Evolutionary conservation across 75 land plant genomes (phyloP).

Genomic region (Picea sitchensis): DNA sequence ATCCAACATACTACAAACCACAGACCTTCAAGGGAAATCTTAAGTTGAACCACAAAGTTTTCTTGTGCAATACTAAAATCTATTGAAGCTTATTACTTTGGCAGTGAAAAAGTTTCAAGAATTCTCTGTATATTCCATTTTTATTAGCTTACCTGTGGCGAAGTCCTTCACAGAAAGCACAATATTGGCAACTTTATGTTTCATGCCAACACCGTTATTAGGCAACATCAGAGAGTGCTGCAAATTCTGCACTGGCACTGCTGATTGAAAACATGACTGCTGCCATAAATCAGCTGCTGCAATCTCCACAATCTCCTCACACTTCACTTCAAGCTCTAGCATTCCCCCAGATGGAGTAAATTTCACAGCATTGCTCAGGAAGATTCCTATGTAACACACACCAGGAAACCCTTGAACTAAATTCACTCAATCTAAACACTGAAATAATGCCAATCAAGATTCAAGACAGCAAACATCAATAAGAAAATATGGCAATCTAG

Average conservation of each 20-base stretch:
- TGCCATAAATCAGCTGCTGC: neutral
- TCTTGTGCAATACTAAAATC: neutral
- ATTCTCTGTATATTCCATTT: neutral
- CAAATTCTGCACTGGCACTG: neutral
- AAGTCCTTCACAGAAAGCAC: slow-evolving; percentile 35
- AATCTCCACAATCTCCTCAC: slow-evolving; percentile 26
- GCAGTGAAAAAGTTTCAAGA: neutral
- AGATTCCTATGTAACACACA: slow-evolving; percentile 31
- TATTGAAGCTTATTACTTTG: neutral
- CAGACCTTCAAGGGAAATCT: neutral
- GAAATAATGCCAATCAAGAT: neutral
- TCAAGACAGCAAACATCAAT: neutral
- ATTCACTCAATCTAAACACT: neutral
- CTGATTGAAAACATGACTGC: neutral
- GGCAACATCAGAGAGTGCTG: neutral
- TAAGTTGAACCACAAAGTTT: neutral
- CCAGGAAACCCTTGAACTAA: neutral
- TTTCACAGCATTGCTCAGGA: slow-evolving; percentile 48
- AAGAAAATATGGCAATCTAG: neutral
- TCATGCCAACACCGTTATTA: neutral
- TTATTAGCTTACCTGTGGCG: slow-evolving; percentile 27
- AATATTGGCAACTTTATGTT: slow-evolving; percentile 25
- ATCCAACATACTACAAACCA: neutral
- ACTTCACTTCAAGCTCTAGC: slow-evolving; percentile 26
- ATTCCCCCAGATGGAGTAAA: slow-evolving; percentile 41